phyloP scores from a whole-genome alignment of 2,329 filamentous ascomycete species.

The Anthostomella pinea region DNA sequence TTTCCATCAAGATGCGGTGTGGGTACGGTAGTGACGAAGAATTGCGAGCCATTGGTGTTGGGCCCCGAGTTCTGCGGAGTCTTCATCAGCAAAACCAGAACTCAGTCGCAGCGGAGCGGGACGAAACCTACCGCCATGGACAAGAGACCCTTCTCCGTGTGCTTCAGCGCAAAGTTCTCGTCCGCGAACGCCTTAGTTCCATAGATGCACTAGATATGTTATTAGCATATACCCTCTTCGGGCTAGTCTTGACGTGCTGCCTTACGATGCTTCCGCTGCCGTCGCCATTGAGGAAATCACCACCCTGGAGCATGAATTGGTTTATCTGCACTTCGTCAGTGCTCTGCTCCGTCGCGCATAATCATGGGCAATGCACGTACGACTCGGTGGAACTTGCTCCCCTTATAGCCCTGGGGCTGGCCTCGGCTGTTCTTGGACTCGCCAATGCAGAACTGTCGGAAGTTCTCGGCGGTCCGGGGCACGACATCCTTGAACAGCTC shows the following conservation, averaged over 20 bases:
- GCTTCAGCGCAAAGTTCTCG: slow-evolving; percentile 81
- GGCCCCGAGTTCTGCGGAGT: slow-evolving; percentile 73
- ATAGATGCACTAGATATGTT: slow-evolving; percentile 64
- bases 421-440: slow-evolving; percentile 78
- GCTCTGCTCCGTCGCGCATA: slow-evolving; percentile 1
- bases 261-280: slow-evolving; percentile 72
- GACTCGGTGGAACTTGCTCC: slow-evolving; percentile 89
- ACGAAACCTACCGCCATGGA: slow-evolving; percentile 79
- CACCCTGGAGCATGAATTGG: slow-evolving; percentile 96
- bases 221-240: slow-evolving; percentile 4
- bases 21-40: slow-evolving; percentile 90
- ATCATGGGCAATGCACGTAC: slow-evolving; percentile 48
- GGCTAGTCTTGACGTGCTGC: background rate
- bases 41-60: slow-evolving; percentile 92
- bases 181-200: slow-evolving; percentile 81
- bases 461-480: slow-evolving; percentile 91
- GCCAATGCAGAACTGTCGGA: slow-evolving; percentile 94
- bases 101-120: background rate
- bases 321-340: slow-evolving; percentile 62
- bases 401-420: slow-evolving; percentile 88
- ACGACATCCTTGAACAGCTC: slow-evolving; percentile 84
- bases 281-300: slow-evolving; percentile 91
- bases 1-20: slow-evolving; percentile 89
- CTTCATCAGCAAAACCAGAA: background rate
- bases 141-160: slow-evolving; percentile 75